phyloP scores from a whole-genome alignment of 768 basidiomycete species.

The Rhizopogon vesiculosus region DNA sequence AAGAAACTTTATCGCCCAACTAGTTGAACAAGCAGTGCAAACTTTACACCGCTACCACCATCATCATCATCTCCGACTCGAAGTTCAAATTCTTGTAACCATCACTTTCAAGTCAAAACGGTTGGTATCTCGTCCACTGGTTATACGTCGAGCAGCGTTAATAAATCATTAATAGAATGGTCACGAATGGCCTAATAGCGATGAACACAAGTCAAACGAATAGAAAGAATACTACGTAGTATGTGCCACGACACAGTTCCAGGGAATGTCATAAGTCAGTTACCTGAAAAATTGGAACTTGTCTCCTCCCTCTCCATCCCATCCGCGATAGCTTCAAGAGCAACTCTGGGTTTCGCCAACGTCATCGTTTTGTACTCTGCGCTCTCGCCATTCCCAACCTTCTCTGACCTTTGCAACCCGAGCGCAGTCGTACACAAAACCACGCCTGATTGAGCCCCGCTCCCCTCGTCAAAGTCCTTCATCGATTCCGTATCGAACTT shows the following conservation, averaged over 20 bases:
- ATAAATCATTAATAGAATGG: constrained; percentile 1
- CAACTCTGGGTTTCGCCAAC: constrained; percentile 52
- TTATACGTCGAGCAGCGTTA: background rate
- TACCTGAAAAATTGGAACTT: background rate
- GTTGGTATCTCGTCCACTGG: background rate
- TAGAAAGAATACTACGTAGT: background rate
- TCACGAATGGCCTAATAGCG: background rate
- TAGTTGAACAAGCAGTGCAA: no score
- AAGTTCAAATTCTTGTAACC: no score
- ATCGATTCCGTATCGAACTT: constrained; percentile 36
- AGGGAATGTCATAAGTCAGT: background rate
- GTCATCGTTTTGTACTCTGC: constrained; percentile 46
- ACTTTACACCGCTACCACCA: no score
- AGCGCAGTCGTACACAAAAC: constrained; percentile 57
- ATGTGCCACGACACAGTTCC: background rate
- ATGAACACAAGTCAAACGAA: background rate
- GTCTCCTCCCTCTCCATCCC: constrained; percentile 22
- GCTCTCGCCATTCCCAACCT: constrained; percentile 28
- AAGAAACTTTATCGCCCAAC: no score
- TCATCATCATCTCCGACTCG: no score
- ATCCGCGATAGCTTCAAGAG: constrained; percentile 33
- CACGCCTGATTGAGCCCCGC: constrained; percentile 7
- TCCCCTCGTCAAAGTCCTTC: constrained; percentile 38
- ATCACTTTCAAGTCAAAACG: no score
- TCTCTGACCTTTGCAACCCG: constrained; percentile 40